Percentiles rank a stretch among this genome's conserved stretches.
These are phyloP conservation scores for Pythium periplocum DNA, from an alignment of 352 stramenopile genomes.

Conservation along the genomic window DNA sequence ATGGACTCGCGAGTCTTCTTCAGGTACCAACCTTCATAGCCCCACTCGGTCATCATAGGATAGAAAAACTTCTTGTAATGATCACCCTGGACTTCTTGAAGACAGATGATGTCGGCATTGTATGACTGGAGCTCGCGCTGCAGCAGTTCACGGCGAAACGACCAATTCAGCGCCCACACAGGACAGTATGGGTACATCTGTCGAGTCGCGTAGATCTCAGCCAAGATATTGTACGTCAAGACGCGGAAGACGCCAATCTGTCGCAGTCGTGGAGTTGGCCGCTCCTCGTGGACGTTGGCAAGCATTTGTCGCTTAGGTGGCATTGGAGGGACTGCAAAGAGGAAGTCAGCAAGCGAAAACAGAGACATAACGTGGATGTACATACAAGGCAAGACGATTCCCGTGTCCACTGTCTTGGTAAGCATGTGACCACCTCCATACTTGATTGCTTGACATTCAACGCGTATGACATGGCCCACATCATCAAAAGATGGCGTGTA, in stretches of 20 bases:
- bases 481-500: neutral
- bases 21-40: conserved; percentile 97
- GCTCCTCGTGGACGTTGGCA: conserved; percentile 74
- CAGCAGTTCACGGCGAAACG: conserved; percentile 91
- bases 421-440: conserved; percentile 41
- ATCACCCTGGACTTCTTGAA: conserved; percentile 98
- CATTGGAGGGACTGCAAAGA: conserved; percentile 62
- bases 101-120: conserved; percentile 95
- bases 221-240: conserved; percentile 90
- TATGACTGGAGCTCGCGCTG: conserved; percentile 87
- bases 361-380: neutral
- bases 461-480: conserved; percentile 63
- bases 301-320: conserved; percentile 78
- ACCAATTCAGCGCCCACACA: conserved; percentile 96
- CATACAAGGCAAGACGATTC: conserved; percentile 84
- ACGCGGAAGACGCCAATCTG: conserved; percentile 82
- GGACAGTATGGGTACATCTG: conserved; percentile 97
- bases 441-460: conserved; percentile 70
- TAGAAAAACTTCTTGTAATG: conserved; percentile 98
- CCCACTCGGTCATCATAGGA: conserved; percentile 91
- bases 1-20: conserved; percentile 98
- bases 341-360: conserved; percentile 5
- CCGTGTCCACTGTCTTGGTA: conserved; percentile 77
- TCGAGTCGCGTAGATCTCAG: conserved; percentile 88
- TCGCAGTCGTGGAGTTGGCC: conserved; percentile 57